These are phyloP conservation scores for Solanum infundibuliforme DNA, from an alignment of 257 asterid species.

Conservation along the genomic window DNA sequence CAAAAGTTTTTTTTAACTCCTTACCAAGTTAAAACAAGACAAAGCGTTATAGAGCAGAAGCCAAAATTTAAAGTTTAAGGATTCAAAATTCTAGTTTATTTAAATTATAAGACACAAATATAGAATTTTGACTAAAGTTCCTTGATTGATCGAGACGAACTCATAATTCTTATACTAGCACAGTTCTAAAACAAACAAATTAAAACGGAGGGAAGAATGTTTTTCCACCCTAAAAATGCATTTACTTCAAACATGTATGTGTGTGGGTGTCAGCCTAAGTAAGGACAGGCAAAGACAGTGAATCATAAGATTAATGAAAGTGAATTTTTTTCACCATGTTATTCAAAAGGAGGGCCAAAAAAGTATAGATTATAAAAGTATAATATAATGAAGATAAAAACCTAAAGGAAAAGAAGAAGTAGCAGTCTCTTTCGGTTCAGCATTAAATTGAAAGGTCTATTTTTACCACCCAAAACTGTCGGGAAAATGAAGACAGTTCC, in stretches of 20 bases:
- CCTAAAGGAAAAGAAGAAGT: background rate
- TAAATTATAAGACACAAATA: too few relatives aligned
- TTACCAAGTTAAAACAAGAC: background rate
- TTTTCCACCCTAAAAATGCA: background rate
- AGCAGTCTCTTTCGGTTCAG: constrained; percentile 10
- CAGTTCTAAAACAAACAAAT: background rate
- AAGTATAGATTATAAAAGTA: background rate
- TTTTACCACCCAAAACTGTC: constrained; percentile 4
- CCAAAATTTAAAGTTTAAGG: background rate
- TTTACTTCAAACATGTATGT: background rate
- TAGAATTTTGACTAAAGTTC: background rate
- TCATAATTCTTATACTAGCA: background rate
- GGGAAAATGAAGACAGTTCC: background rate
- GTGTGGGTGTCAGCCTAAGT: background rate
- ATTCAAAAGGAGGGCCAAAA: background rate
- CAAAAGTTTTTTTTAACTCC: too few relatives aligned
- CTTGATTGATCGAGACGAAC: background rate
- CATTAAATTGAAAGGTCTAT: constrained; percentile 15
- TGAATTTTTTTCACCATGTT: background rate
- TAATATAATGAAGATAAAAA: background rate
- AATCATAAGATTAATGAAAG: background rate
- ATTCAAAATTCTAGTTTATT: too few relatives aligned
- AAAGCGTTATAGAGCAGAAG: background rate
- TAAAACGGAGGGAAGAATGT: too few relatives aligned
- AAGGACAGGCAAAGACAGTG: background rate